Evolutionary conservation across 1,284 basidiomycete species (phyloP).

Genomic region (Coniophora puteana): DNA sequence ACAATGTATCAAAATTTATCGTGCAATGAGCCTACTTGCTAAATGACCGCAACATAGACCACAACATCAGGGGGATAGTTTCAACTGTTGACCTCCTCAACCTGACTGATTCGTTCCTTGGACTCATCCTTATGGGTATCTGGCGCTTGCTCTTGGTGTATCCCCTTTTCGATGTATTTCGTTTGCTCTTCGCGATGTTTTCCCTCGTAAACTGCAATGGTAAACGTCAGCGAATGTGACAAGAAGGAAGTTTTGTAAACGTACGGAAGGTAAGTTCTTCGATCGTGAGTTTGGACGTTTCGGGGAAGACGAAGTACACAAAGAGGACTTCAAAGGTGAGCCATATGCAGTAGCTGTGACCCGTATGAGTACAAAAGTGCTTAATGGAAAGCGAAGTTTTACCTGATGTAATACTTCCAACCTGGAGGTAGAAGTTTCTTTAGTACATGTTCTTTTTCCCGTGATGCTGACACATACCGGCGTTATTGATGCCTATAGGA

Average conservation of each 20-base stretch:
- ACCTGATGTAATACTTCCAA: constrained; percentile 41
- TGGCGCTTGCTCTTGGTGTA: constrained; percentile 13
- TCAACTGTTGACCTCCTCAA: no score
- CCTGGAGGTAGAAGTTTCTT: constrained; percentile 14
- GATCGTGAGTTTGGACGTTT: constrained; percentile 49
- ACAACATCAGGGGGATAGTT: no score
- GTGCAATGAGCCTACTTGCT: no score
- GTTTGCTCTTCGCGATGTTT: constrained; percentile 42
- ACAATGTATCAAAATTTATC: no score
- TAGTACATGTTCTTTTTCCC: not conserved
- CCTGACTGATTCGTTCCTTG: no score
- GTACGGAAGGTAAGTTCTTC: constrained; percentile 59
- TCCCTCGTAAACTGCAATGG: constrained; percentile 42
- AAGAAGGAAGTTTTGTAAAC: constrained; percentile 20
- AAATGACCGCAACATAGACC: no score
- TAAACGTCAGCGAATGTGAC: not conserved
- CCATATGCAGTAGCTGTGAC: constrained; percentile 42
- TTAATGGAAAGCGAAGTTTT: not conserved
- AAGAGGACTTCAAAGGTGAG: constrained; percentile 43
- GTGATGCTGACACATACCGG: constrained; percentile 26
- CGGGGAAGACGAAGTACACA: constrained; percentile 51
- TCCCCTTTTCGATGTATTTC: constrained; percentile 40
- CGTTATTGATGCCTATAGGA: constrained; percentile 52
- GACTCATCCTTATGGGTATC: constrained; percentile 11
- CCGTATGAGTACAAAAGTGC: not conserved